Percentiles rank a stretch among this genome's conserved stretches.
Evolutionary conservation across 495 filamentous ascomycete genomes (phyloP).

Genomic region (Penicillium cinerascens): DNA sequence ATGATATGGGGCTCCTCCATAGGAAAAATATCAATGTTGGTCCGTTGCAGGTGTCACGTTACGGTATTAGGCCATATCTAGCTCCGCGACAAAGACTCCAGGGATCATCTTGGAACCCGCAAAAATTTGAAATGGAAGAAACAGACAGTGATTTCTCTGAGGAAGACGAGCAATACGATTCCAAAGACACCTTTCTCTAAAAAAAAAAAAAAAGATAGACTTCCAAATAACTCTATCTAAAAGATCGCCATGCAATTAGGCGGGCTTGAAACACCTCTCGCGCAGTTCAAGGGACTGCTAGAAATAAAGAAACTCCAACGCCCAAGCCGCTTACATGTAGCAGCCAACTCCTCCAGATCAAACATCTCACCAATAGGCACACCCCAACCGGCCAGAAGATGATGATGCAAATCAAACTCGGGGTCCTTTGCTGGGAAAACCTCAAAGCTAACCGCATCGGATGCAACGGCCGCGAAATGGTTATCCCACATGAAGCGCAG

Average conservation of each 20-base stretch:
- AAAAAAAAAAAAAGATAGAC: no score
- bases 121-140: no score
- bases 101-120: no score
- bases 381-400: slow-evolving; percentile 65
- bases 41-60: no score
- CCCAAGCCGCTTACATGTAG: slow-evolving; percentile 49
- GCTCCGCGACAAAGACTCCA: no score
- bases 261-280: slow-evolving; percentile 41
- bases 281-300: slow-evolving; percentile 58
- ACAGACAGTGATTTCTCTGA: no score
- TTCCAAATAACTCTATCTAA: slow-evolving; percentile 7
- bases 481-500: slow-evolving; percentile 66
- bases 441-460: slow-evolving; percentile 65
- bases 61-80: no score
- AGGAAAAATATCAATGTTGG: no score
- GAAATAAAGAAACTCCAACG: slow-evolving; percentile 73
- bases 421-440: slow-evolving; percentile 53
- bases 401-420: slow-evolving; percentile 59
- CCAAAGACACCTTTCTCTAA: no score
- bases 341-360: slow-evolving; percentile 55
- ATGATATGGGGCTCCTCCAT: no score
- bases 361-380: slow-evolving; percentile 65
- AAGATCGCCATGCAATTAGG: slow-evolving; percentile 50
- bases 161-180: neutral
- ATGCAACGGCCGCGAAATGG: slow-evolving; percentile 64